phyloP scores from a whole-genome alignment of 2,329 filamentous ascomycete genomes.

The Aspergillus pseudoterreus region DNA sequence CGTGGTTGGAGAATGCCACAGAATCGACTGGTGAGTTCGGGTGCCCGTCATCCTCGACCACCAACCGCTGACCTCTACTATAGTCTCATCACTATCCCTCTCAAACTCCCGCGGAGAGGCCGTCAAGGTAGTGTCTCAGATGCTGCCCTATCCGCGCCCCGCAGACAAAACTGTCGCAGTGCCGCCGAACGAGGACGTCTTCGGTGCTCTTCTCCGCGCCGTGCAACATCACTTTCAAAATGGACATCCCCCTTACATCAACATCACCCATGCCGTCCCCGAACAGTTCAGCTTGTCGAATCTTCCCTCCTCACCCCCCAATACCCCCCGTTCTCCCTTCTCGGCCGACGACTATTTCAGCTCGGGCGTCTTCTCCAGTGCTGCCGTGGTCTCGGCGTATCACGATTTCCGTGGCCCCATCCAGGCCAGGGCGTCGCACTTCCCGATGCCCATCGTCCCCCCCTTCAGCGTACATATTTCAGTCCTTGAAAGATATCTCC shows the following conservation, averaged over 20 bases:
- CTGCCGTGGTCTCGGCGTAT: constrained; percentile 57
- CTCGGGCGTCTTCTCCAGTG: constrained; percentile 58
- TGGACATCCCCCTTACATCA: constrained; percentile 57
- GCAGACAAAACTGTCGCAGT: constrained; percentile 28
- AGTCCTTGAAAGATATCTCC: constrained; percentile 63
- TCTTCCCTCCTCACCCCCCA: constrained; percentile 60
- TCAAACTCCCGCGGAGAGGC: constrained; percentile 38
- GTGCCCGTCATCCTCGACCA: neutral
- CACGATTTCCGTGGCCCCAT: constrained; percentile 51
- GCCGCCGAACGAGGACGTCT: constrained; percentile 41
- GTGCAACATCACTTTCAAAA: constrained; percentile 52
- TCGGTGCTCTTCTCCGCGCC: constrained; percentile 52
- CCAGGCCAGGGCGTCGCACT: constrained; percentile 36
- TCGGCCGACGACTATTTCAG: constrained; percentile 61
- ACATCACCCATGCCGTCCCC: constrained; percentile 61
- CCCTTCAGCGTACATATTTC: constrained; percentile 59
- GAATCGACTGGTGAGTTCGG: constrained; percentile 33
- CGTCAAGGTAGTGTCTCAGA: constrained; percentile 58
- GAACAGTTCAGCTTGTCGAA: constrained; percentile 60
- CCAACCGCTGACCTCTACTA: neutral
- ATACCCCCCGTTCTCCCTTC: constrained; percentile 49
- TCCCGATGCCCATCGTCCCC: constrained; percentile 56
- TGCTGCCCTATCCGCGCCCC: constrained; percentile 52
- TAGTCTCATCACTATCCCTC: constrained; percentile 38
- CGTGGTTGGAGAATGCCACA: constrained; percentile 37